Evolutionary conservation across 2,329 filamentous ascomycete genomes (phyloP), one percentile per base, ranked within the genome.

Genomic region (Ceratocystis harringtonii): DNA sequence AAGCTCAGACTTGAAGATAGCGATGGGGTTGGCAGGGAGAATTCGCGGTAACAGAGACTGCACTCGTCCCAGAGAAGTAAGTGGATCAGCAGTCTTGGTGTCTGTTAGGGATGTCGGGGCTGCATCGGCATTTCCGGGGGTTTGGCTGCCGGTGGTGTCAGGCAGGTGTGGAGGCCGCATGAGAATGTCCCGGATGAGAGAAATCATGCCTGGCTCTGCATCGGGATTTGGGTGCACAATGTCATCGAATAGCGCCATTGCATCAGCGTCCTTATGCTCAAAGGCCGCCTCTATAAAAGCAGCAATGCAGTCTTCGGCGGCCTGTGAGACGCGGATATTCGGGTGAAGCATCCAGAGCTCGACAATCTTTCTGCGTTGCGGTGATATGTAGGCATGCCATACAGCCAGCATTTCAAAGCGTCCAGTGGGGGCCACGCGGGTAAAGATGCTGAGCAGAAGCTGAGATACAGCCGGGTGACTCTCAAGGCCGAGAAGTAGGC

Each of bases 331-430:
- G 5, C 30, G 28, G 8, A 57, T 48, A 8, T 64, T 32, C 8
- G 62, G 45, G 45, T 67, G 62, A 30, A 64, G 63, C 15, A 67
- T 60, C 62, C 65, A 66, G 5, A 67, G 45, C 12, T 67, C 62
- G 8, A 67, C 36, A 32, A 67, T 67, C n/a, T 58, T 58, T 5
- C n/a, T 28, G 32, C 62, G 36, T 25, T 67, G 45, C 17, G 44
- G 57, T 5, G 17, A 4, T 6, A 67, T 43, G 25, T 61, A 64
- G 5, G n/a, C 28, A 30, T 36, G 43, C 65, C 65, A 67, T 6
- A 57, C 62, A 17, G 58, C 57, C 30, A 44, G 17, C 62, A 67
- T 62, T 52, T 67, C 62, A 5, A 28, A 32, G 45, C n/a, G 19
- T 12, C 36, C 57, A 12, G 50, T 25, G 17, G 41, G 32, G 6